phyloP scores from a whole-genome alignment of 495 filamentous ascomycete genomes.

The Evernia prunastri region DNA sequence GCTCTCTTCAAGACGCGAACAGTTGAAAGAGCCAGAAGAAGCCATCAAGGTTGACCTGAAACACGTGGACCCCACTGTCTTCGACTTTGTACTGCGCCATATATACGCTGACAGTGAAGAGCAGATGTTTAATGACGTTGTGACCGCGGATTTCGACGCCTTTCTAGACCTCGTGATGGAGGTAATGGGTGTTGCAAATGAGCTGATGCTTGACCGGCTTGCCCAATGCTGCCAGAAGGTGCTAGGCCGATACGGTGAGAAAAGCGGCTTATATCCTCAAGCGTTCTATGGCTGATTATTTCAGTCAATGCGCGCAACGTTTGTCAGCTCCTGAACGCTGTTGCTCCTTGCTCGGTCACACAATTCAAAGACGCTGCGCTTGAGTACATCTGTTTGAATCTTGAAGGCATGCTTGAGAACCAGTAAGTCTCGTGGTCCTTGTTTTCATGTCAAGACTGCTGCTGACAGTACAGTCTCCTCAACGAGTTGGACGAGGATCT shows the following conservation, averaged over 20 bases:
- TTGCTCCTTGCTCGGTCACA: slow-evolving; percentile 71
- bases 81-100: slow-evolving; percentile 72
- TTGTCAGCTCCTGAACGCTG: slow-evolving; percentile 71
- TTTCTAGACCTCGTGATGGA: slow-evolving; percentile 88
- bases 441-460: slow-evolving; percentile 9
- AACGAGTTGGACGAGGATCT: slow-evolving; percentile 83
- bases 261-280: slow-evolving; percentile 39
- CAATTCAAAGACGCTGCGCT: slow-evolving; percentile 84
- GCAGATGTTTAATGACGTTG: slow-evolving; percentile 73
- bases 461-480: slow-evolving; percentile 48
- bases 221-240: slow-evolving; percentile 83
- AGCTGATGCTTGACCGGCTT: slow-evolving; percentile 88
- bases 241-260: slow-evolving; percentile 73
- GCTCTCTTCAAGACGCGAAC: slow-evolving; percentile 61
- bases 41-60: slow-evolving; percentile 69
- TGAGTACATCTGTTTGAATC: slow-evolving; percentile 85
- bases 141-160: slow-evolving; percentile 64
- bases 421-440: slow-evolving; percentile 41
- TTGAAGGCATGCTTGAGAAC: slow-evolving; percentile 86
- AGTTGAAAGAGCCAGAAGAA: slow-evolving; percentile 38
- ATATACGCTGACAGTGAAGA: slow-evolving; percentile 79
- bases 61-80: slow-evolving; percentile 65
- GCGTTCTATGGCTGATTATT: slow-evolving; percentile 13
- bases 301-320: slow-evolving; percentile 79
- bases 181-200: slow-evolving; percentile 82